Conservation (phyloP, 352 stramenopile species). For the Globisporangium recalcitrans region DNA sequence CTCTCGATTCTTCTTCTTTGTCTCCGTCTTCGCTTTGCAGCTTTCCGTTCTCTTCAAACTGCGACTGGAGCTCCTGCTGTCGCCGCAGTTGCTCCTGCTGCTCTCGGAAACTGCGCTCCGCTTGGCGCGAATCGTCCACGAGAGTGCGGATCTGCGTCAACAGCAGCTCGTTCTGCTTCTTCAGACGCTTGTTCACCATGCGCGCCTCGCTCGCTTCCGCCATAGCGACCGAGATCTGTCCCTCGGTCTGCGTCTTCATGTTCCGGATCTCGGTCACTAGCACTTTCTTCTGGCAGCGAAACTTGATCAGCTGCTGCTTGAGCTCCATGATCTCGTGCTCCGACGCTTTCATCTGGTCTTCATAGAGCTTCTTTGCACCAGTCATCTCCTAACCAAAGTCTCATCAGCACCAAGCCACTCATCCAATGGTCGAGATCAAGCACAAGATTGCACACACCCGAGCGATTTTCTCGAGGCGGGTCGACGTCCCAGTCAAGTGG, state of each 20-base stretch:
- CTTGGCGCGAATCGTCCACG: conserved; percentile 51
- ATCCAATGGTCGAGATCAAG: background rate
- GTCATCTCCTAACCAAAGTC: conserved; percentile 46
- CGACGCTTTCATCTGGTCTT: conserved; percentile 51
- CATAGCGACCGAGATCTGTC: conserved; percentile 76
- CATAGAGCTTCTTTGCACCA: conserved; percentile 59
- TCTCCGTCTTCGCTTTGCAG: conserved; percentile 8
- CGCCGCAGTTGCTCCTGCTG: conserved; percentile 24
- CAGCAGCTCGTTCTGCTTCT: conserved; percentile 80
- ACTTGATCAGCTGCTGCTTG: conserved; percentile 73
- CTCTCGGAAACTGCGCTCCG: conserved; percentile 37
- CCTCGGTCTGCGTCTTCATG: conserved; percentile 65
- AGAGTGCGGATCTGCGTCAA: conserved; percentile 74
- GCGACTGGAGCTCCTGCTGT: conserved; percentile 21
- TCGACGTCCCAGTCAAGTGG: conserved; percentile 66
- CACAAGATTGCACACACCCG: conserved; percentile 22
- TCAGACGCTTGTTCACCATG: conserved; percentile 82
- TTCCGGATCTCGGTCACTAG: conserved; percentile 76
- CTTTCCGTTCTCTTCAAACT: conserved; percentile 4
- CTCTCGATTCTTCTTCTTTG: conserved; percentile 12
- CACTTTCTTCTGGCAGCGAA: conserved; percentile 70
- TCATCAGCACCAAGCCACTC: background rate
- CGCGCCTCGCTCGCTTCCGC: conserved; percentile 77
- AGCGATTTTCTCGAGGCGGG: conserved; percentile 67
- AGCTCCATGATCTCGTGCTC: conserved; percentile 50